phyloP scores from a whole-genome alignment of 2,329 filamentous ascomycete species.

The Biscogniauxia mediterranea region DNA sequence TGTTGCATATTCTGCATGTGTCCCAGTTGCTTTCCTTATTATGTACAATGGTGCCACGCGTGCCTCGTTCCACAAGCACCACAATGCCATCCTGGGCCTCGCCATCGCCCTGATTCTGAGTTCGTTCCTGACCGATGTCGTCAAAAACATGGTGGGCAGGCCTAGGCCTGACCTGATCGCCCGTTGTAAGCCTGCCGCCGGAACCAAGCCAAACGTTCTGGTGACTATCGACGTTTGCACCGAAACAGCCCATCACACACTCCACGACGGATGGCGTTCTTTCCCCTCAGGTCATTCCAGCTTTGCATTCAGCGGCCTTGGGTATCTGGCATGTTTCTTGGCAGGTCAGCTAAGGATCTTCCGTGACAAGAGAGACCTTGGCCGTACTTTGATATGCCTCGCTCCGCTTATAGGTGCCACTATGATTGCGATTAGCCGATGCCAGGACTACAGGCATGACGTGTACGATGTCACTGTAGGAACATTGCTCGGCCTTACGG shows the following conservation, averaged over 20 bases:
- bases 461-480: constrained; percentile 67
- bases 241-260: constrained; percentile 61
- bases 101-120: constrained; percentile 74
- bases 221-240: constrained; percentile 72
- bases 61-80: constrained; percentile 72
- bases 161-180: constrained; percentile 64
- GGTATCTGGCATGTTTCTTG: constrained; percentile 69
- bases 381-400: constrained; percentile 56
- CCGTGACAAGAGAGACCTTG: constrained; percentile 49
- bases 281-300: constrained; percentile 81
- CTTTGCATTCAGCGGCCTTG: constrained; percentile 76
- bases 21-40: constrained; percentile 67
- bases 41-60: constrained; percentile 62
- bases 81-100: constrained; percentile 81
- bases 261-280: constrained; percentile 82
- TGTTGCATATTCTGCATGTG: constrained; percentile 72
- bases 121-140: constrained; percentile 79
- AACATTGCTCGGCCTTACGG: constrained; percentile 55
- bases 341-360: constrained; percentile 65
- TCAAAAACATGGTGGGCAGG: constrained; percentile 85
- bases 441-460: constrained; percentile 69
- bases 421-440: constrained; percentile 67
- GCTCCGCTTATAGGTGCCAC: constrained; percentile 59
- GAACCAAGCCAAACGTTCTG: constrained; percentile 48
- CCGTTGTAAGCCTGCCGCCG: constrained; percentile 70